Conservation (phyloP, 352 stramenopile genomes). For the Plasmopara viticola region DNA sequence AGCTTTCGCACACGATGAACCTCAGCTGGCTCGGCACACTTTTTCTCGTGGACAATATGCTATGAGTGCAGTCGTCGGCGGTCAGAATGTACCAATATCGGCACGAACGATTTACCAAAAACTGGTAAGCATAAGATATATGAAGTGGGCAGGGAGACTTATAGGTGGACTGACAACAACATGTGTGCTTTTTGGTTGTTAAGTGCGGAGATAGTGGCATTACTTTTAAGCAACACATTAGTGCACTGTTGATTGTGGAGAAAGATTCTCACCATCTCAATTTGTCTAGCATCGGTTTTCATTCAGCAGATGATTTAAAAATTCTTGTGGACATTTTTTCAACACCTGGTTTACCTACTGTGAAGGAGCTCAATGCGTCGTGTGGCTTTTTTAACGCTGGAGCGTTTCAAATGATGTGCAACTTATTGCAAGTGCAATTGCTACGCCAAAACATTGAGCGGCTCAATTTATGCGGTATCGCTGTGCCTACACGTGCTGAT, state of each 20-base stretch:
- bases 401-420: slow-evolving; percentile 43
- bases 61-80: not conserved
- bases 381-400: slow-evolving; percentile 60
- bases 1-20: slow-evolving; percentile 21
- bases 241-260: slow-evolving; percentile 32
- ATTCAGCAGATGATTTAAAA: slow-evolving; percentile 43
- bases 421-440: slow-evolving; percentile 32
- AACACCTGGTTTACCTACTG: slow-evolving; percentile 19
- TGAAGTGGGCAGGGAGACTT: not conserved
- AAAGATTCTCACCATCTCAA: slow-evolving; percentile 37
- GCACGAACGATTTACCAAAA: slow-evolving; percentile 31
- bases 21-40: slow-evolving; percentile 18
- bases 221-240: slow-evolving; percentile 34
- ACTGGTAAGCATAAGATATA: slow-evolving; percentile 21
- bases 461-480: slow-evolving; percentile 40
- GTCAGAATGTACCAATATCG: slow-evolving; percentile 15
- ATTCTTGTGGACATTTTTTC: slow-evolving; percentile 44
- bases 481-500: slow-evolving; percentile 39
- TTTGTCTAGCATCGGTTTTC: slow-evolving; percentile 46
- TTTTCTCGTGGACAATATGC: slow-evolving; percentile 1
- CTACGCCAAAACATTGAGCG: slow-evolving; percentile 30
- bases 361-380: slow-evolving; percentile 42
- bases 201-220: slow-evolving; percentile 42
- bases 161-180: no score
- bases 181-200: not conserved